Percentiles rank a stretch among this genome's conserved stretches.
Evolutionary conservation across 2,329 filamentous ascomycete genomes (phyloP).

Genomic region (Aspergillus amoenus): DNA sequence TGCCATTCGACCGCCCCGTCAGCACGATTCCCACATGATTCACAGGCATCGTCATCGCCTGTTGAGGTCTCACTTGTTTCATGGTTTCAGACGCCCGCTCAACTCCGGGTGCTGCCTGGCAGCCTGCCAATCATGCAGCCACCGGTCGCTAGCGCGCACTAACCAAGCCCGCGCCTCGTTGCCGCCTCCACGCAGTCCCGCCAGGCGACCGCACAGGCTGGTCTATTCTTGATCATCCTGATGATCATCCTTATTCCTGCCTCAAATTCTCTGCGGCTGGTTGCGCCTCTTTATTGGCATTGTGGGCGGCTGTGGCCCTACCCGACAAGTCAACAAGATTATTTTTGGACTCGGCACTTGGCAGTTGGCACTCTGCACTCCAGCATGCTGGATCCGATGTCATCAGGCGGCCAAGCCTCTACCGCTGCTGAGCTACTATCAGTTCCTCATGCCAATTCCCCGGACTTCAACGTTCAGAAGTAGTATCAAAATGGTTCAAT

Average conservation of each 20-base stretch:
- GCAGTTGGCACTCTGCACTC: not conserved
- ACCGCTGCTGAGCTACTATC: too few species aligned
- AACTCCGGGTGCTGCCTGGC: not conserved
- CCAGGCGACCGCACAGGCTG: not conserved
- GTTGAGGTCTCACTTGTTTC: too few species aligned
- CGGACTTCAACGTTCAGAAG: too few species aligned
- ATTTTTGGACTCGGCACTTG: not conserved
- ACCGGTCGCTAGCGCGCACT: not conserved
- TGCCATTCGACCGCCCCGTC: not conserved
- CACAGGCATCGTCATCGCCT: too few species aligned
- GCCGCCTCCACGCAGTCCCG: not conserved
- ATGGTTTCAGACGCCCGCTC: not conserved
- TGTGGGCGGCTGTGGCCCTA: too few species aligned
- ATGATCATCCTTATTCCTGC: not conserved
- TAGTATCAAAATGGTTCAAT: too few species aligned
- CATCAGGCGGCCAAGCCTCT: too few species aligned
- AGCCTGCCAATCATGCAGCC: not conserved
- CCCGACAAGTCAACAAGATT: too few species aligned
- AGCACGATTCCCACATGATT: not conserved
- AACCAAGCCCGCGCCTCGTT: not conserved
- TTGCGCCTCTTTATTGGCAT: not conserved
- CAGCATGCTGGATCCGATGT: not conserved
- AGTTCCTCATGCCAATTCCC: too few species aligned
- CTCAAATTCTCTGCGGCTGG: not conserved
- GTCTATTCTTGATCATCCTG: not conserved